phyloP scores from a whole-genome alignment of 345 rosid genomes.

The Lepidium aucheri region DNA sequence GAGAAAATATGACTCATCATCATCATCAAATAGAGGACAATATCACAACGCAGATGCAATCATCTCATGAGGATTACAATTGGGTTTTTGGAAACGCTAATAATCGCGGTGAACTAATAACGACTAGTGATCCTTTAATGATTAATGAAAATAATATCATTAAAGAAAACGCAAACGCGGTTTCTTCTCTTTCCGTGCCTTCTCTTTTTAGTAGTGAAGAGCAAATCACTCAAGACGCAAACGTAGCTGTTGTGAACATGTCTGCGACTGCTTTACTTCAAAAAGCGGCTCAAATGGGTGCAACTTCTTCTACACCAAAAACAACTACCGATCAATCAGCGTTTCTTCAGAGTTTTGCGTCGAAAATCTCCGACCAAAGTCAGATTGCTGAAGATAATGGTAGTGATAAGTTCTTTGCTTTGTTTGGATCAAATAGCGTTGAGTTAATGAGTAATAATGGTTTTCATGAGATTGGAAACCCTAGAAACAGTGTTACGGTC shows the following conservation, averaged over 20 bases:
- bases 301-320: conserved; percentile 31
- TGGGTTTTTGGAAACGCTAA: conserved; percentile 21
- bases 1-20: conserved; percentile 27
- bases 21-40: conserved; percentile 22
- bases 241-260: conserved; percentile 38
- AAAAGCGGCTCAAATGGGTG: conserved; percentile 88
- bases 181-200: conserved; percentile 40
- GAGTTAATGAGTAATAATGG: conserved; percentile 11
- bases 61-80: conserved; percentile 13
- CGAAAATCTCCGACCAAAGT: conserved; percentile 34
- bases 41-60: conserved; percentile 1
- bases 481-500: conserved; percentile 22
- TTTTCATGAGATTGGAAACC: conserved; percentile 27
- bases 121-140: conserved; percentile 17
- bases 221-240: conserved; percentile 22
- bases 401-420: conserved; percentile 44
- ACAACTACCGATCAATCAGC: conserved; percentile 34
- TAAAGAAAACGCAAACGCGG: conserved; percentile 25
- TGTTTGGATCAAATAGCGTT: conserved; percentile 19
- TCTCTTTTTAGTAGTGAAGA: conserved; percentile 59
- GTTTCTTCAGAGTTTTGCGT: conserved; percentile 42
- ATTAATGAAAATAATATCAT: conserved; percentile 7
- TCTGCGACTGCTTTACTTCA: conserved; percentile 94
- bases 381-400: conserved; percentile 34
- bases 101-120: conserved; percentile 17